Base-by-base conservation (phyloP, 2,329 filamentous ascomycete species). In the Didymella glomerata region DNA sequence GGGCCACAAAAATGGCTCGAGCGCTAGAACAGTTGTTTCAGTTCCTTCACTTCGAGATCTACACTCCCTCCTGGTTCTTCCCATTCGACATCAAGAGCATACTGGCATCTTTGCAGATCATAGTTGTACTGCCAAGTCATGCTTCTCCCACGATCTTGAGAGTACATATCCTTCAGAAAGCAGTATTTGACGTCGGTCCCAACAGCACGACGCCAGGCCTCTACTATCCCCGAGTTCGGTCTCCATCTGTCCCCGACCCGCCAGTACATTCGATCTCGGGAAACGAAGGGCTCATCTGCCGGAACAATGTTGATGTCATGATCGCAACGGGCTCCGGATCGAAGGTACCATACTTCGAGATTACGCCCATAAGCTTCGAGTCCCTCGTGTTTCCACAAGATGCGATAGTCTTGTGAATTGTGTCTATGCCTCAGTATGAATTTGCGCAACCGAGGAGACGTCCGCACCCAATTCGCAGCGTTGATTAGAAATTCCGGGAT, bases 241-340 rank as follows among this genome's bases (percentile, higher is more conserved):
- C 40, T 28, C 49, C 49, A 52, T 36, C 40, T 44, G 4, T 52
- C 14, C 3, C 49, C 49, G 2, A 52, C 48, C 16, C 48, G 49
- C 49, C 49, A 44, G 20, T 52, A 52, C 18, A 45, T 45, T 11
- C 49, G 11, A 20, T 52, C 40, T 24, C 1, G 14, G 2, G 9
- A 22, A 4, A 14, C 3, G n/a, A 46, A 38, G 13, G 30, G 22
- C 24, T 38, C 22, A 18, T 53, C 50, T 14, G 30, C n/a, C 7
- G 30, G 40, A 24, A 36, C 20, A 2, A 24, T 4, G 4, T 16
- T 32, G 16, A 16, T 45, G 8, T 20, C 25, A 18, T 44, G 13
- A 4, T 25, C 18, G 20, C 22, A 30, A 3, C 5, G 6, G 11
- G 9, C 16, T 3, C 50, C 30, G 5, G 30, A 38, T 36, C 50